These are phyloP conservation scores for Leccinum fibrillosum DNA, from an alignment of 768 basidiomycete species.

Conservation along the genomic window DNA sequence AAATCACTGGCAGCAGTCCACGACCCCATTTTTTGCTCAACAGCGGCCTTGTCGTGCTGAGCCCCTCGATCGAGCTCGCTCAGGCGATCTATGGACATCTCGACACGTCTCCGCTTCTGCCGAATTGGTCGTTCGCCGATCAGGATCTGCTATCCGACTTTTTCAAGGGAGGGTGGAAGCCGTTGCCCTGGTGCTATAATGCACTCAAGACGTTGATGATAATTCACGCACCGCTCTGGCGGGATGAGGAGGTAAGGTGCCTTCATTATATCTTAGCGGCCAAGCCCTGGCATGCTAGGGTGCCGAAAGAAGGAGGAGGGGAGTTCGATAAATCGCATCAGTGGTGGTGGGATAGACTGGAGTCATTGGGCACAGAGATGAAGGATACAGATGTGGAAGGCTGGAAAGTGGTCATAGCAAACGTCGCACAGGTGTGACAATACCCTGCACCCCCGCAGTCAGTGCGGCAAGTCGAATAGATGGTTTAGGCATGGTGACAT, in stretches of 20 bases:
- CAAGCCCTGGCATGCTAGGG: conserved; percentile 77
- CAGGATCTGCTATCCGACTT: conserved; percentile 85
- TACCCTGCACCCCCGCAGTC: neutral
- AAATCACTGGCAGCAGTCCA: conserved; percentile 46
- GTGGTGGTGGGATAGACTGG: conserved; percentile 84
- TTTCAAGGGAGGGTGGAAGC: conserved; percentile 76
- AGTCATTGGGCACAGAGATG: conserved; percentile 40
- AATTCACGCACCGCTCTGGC: conserved; percentile 76
- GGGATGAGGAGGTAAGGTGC: conserved; percentile 80
- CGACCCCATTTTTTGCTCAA: conserved; percentile 84
- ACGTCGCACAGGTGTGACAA: conserved; percentile 34
- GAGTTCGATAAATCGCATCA: conserved; percentile 53
- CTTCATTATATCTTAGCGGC: conserved; percentile 84
- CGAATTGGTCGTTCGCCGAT: conserved; percentile 76
- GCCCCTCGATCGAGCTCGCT: conserved; percentile 61
- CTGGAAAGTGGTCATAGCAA: conserved; percentile 49
- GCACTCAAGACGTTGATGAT: conserved; percentile 80
- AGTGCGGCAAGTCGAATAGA: neutral
- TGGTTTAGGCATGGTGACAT: neutral
- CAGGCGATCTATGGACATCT: conserved; percentile 46
- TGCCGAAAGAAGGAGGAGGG: conserved; percentile 34
- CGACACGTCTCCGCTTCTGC: conserved; percentile 46
- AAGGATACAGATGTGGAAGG: conserved; percentile 40
- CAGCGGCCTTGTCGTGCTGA: conserved; percentile 83
- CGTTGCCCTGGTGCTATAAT: conserved; percentile 87